Evolutionary conservation across 768 basidiomycete genomes (phyloP), one percentile per base, ranked within the genome.

Genomic region (Suillus occidentalis): DNA sequence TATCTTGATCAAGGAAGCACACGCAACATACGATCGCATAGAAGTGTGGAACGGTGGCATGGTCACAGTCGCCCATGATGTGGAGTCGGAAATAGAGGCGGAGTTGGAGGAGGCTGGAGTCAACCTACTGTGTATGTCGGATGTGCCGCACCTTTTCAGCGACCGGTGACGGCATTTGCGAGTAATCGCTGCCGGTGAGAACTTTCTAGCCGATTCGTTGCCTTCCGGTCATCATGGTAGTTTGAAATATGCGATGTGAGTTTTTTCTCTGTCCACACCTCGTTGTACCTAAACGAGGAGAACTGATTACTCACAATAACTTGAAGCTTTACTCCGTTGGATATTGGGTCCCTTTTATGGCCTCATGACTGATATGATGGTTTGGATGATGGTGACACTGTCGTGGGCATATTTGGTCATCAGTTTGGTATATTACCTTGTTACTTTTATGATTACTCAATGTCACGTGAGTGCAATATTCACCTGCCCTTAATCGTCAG

Each of bases 71-170:
- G 88, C 88, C 12, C 70, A 72, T 50, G 75, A 75, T 62, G 82
- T 90, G 37, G 84, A 86, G 78, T 74, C 71, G 13, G 86, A 89
- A 68, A 83, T 89, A 37, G 89, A 91, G 76, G 82, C 75, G 2
- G 86, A 89, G 77, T 74, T 91, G 31, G 87, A 89, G 74, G 88
- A 89, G 70, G 87, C 87, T 14, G 89, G 89, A 4, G 89, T 87
- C 22, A 77, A 80, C 70, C 42, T 90, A 53, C 72, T 91, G 66
- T 87, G 89, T 14, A 89, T 90, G 89, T 83, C 83, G 73, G 86
- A 89, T 72, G 72, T 89, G 8, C 79, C 79, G 7, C 81, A 80
- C 31, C 79, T 90, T 60, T 91, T 90, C 68, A 80, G 81, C 61
- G 81, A 85, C 70, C 83, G 86, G 67, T 88, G 72, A 68, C n/a